Evolutionary conservation across 257 asterid genomes (phyloP).

Genomic region (Linderniella brevidens): DNA sequence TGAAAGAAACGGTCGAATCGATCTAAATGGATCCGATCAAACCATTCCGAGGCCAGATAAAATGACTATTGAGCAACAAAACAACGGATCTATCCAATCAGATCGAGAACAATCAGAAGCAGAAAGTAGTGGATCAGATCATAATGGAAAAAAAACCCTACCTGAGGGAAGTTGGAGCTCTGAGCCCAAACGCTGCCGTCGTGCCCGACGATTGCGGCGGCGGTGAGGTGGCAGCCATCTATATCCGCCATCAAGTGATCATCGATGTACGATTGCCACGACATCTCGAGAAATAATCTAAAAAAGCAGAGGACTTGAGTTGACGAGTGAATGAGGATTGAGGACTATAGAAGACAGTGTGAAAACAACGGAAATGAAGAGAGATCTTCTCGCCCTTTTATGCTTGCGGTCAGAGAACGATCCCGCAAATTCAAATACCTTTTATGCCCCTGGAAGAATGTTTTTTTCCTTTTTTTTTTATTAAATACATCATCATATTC

Average conservation of each 20-base stretch:
- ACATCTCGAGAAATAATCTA: constrained; percentile 22
- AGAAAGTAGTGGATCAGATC: too few relatives aligned
- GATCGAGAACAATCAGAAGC: neutral
- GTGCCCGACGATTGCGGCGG: constrained; percentile 71
- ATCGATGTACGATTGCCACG: constrained; percentile 90
- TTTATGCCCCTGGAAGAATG: constrained; percentile 9
- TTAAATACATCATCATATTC: too few relatives aligned
- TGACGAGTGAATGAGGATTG: constrained; percentile 9
- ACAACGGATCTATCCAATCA: constrained; percentile 9
- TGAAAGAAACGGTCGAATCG: neutral
- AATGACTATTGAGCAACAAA: neutral
- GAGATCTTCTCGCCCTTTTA: constrained; percentile 7
- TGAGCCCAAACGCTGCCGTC: constrained; percentile 87
- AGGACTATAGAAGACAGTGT: constrained; percentile 13
- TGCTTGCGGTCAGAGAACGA: constrained; percentile 15
- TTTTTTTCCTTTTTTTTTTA: too few relatives aligned
- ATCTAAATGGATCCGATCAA: constrained; percentile 7
- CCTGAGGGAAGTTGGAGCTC: constrained; percentile 64
- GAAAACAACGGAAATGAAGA: constrained; percentile 15
- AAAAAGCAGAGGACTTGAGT: neutral
- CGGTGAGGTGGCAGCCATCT: constrained; percentile 39
- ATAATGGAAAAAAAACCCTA: constrained; percentile 3
- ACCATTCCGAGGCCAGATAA: constrained; percentile 3
- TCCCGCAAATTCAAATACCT: constrained; percentile 6
- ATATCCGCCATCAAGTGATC: constrained; percentile 61